These are phyloP conservation scores for Trichoderma simmonsii DNA, from an alignment of 2,329 filamentous ascomycete genomes.

Conservation along the genomic window DNA sequence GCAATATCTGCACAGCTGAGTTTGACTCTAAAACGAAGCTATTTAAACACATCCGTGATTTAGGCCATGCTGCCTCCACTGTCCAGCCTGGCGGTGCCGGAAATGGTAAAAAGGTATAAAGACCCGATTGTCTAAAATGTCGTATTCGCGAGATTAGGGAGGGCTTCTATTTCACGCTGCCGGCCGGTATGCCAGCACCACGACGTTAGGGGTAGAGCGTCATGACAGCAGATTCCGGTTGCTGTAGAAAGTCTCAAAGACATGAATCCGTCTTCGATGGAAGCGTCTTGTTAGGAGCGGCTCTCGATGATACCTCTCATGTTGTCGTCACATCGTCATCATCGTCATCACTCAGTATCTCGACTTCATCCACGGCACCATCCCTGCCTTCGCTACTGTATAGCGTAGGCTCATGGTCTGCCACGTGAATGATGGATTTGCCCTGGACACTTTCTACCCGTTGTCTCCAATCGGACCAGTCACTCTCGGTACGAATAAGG, in stretches of 20 bases:
- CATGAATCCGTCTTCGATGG: not conserved
- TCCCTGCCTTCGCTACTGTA: conserved; percentile 58
- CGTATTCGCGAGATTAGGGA: not conserved
- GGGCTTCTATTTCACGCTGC: not conserved
- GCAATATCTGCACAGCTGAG: conserved; percentile 42
- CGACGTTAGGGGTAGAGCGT: not conserved
- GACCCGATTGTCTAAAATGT: not conserved
- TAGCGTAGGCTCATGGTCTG: conserved; percentile 62
- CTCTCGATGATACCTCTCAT: conserved; percentile 17
- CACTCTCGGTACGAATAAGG: conserved; percentile 74
- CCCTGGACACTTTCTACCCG: conserved; percentile 72
- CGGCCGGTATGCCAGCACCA: not conserved
- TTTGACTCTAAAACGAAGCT: conserved; percentile 66
- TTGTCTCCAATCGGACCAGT: conserved; percentile 80
- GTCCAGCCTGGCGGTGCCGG: conserved; percentile 17
- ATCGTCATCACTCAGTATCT: conserved; percentile 70
- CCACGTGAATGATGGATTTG: conserved; percentile 82
- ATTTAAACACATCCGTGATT: conserved; percentile 68
- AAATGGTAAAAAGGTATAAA: conserved; percentile 35
- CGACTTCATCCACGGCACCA: conserved; percentile 83
- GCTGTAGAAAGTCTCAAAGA: not conserved
- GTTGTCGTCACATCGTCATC: conserved; percentile 40
- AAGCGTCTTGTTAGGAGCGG: not conserved
- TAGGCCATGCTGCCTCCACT: conserved; percentile 59
- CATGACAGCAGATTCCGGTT: not conserved